Evolutionary conservation across 169 alveolate species (phyloP).

Genomic region (Plasmodium relictum): DNA sequence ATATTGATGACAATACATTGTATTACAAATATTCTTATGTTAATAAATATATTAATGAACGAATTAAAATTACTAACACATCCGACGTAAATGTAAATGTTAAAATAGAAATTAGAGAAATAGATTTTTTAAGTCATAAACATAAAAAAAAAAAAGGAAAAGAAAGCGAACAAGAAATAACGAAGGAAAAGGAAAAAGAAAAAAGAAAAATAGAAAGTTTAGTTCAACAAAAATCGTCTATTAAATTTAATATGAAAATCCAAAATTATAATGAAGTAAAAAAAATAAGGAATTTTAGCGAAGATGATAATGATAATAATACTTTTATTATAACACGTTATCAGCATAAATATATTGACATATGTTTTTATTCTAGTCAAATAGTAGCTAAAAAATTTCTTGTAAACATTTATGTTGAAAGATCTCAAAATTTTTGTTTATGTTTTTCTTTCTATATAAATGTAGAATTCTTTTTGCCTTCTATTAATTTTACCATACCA

Average conservation of each 20-base stretch:
- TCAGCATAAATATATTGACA: slow-evolving; percentile 65
- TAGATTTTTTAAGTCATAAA: slow-evolving; percentile 10
- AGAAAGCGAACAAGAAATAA: slow-evolving; percentile 18
- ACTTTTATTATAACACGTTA: slow-evolving; percentile 33
- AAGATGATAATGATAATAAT: slow-evolving; percentile 1
- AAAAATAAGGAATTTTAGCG: slow-evolving; percentile 26
- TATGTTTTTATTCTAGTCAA: slow-evolving; percentile 64
- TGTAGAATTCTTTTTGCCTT: slow-evolving; percentile 71
- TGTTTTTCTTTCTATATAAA: slow-evolving; percentile 69
- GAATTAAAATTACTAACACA: slow-evolving; percentile 61
- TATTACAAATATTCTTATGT: slow-evolving; percentile 56
- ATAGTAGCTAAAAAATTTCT: slow-evolving; percentile 70
- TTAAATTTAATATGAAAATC: slow-evolving; percentile 22
- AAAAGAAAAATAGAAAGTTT: background rate
- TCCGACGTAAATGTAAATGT: slow-evolving; percentile 57
- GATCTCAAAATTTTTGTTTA: slow-evolving; percentile 1
- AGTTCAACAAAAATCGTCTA: background rate
- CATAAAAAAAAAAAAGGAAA: slow-evolving; percentile 11
- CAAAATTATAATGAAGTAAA: slow-evolving; percentile 52
- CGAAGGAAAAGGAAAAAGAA: slow-evolving; percentile 18
- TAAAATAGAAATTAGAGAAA: slow-evolving; percentile 48
- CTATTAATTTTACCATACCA: slow-evolving; percentile 37
- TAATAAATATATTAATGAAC: slow-evolving; percentile 58
- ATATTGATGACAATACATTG: slow-evolving; percentile 56
- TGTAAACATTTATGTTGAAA: slow-evolving; percentile 31